Evolutionary conservation across 441 rosid genomes (phyloP), one percentile per base, ranked within the genome.

Genomic region (Daphne laureola): DNA sequence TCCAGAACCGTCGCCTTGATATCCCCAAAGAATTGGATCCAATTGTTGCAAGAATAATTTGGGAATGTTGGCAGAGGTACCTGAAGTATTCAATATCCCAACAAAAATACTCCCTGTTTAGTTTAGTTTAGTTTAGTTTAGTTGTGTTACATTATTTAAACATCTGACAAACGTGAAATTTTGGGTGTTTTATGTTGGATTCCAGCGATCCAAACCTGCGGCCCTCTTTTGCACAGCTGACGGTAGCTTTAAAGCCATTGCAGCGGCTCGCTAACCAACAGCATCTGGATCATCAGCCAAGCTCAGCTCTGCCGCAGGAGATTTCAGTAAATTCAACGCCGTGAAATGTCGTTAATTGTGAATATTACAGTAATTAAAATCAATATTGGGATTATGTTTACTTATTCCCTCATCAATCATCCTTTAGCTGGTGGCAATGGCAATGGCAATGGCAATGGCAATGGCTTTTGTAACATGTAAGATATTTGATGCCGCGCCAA

Each of bases 61-160:
- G 73, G 76, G 77, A 87, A 75, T 93, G 99, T 64, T 93, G 99
- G 97, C 99, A 87, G 66, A 83, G 78, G 97, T 87, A 75, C 83
- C 83, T 14, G 49, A 53, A 61, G 31, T 18, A 18, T 18, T 18
- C 23, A 18, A 21, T 21, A 46, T 49, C 2, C 17, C 53, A 31
- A 44, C 16, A n/a, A 36, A 23, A 4, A 58, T 21, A 2, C 25
- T 51, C 23, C 46, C 40, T 14, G 25, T 46, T 40, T 55, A 49
- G 52, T 17, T 54, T 41, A 58, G 46, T 21, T 21, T n/a, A n/a
- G n/a, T n/a, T n/a, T n/a, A n/a, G 25, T 21, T n/a, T n/a, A n/a
- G 25, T 21, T 21, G 25, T 21, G 1, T 21, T 21, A 21, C 25
- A 21, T 0, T 21, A 21, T 21, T 1, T 21, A 21, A 2, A 2